Conservation (phyloP, 345 rosid genomes). For the Abelmoschus esculentus region DNA sequence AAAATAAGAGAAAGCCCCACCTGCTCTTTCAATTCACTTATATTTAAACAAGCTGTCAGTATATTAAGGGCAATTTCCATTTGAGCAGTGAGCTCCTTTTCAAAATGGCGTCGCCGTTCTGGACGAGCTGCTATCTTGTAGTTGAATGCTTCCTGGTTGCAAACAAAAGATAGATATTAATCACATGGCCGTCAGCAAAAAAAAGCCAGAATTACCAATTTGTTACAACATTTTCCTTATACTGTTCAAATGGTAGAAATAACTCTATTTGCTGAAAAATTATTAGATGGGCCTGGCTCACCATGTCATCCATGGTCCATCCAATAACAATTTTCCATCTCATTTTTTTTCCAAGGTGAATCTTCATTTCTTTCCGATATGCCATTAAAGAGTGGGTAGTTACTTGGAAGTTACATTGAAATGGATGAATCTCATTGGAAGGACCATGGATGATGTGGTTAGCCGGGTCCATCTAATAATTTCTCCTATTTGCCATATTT, state of each 20-base stretch:
- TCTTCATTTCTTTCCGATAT: no score
- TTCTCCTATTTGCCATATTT: not conserved
- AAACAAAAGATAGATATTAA: conserved; percentile 13
- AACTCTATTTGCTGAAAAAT: not conserved
- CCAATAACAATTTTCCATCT: no score
- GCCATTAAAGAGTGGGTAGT: no score
- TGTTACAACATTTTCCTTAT: conserved; percentile 4
- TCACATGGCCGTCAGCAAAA: not conserved
- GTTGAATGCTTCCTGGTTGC: conserved; percentile 76
- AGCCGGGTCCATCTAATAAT: no score
- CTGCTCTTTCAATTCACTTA: conserved; percentile 86
- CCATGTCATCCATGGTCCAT: no score
- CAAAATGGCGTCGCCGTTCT: conserved; percentile 90
- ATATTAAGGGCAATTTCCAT: conserved; percentile 74
- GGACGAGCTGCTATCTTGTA: conserved; percentile 99
- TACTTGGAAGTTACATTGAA: no score
- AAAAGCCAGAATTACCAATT: conserved; percentile 8
- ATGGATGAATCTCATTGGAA: no score
- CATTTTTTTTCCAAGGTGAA: no score
- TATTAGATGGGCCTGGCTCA: no score
- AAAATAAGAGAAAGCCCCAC: conserved; percentile 31
- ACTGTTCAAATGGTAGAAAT: conserved; percentile 11
- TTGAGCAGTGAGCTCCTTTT: conserved; percentile 80
- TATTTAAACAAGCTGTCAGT: conserved; percentile 70
- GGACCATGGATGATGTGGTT: no score